Evolutionary conservation across 2,329 filamentous ascomycete species (phyloP).

Genomic region (Coniochaeta sp.): DNA sequence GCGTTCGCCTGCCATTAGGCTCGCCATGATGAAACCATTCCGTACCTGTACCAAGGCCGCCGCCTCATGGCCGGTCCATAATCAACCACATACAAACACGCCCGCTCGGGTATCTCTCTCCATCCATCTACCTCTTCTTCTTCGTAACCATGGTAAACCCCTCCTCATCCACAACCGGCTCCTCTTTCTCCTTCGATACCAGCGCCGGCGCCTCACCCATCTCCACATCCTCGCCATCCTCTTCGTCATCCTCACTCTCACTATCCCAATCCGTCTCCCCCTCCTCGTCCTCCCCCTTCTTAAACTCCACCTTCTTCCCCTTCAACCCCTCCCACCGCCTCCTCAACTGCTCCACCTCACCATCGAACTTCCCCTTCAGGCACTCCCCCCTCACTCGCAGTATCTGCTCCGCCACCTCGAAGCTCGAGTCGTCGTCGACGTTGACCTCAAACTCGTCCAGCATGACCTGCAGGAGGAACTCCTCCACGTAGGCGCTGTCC

Average conservation of each 20-base stretch:
- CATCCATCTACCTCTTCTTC: slow-evolving; percentile 54
- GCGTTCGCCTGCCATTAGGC: no score
- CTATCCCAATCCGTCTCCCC: slow-evolving; percentile 55
- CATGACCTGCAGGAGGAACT: slow-evolving; percentile 82
- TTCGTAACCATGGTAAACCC: slow-evolving; percentile 71
- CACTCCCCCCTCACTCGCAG: slow-evolving; percentile 60
- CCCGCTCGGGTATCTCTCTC: slow-evolving; percentile 4
- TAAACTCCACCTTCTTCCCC: slow-evolving; percentile 51
- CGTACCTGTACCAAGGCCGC: no score
- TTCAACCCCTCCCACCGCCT: slow-evolving; percentile 55
- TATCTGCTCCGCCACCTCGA: slow-evolving; percentile 66
- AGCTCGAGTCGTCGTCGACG: slow-evolving; percentile 82
- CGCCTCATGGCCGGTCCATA: no score
- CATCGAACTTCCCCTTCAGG: slow-evolving; percentile 56
- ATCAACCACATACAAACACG: not conserved
- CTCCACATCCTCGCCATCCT: slow-evolving; percentile 49
- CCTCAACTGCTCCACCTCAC: slow-evolving; percentile 58
- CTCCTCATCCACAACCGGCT: slow-evolving; percentile 72
- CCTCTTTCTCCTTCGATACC: slow-evolving; percentile 49
- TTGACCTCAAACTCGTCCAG: slow-evolving; percentile 92
- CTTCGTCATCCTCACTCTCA: slow-evolving; percentile 49
- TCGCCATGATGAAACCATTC: no score
- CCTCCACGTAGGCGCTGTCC: slow-evolving; percentile 74
- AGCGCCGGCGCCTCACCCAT: slow-evolving; percentile 60
- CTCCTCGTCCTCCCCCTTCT: slow-evolving; percentile 47